Base-by-base conservation (phyloP, 2,329 filamentous ascomycete species). In the Colletotrichum ledebouriae region DNA sequence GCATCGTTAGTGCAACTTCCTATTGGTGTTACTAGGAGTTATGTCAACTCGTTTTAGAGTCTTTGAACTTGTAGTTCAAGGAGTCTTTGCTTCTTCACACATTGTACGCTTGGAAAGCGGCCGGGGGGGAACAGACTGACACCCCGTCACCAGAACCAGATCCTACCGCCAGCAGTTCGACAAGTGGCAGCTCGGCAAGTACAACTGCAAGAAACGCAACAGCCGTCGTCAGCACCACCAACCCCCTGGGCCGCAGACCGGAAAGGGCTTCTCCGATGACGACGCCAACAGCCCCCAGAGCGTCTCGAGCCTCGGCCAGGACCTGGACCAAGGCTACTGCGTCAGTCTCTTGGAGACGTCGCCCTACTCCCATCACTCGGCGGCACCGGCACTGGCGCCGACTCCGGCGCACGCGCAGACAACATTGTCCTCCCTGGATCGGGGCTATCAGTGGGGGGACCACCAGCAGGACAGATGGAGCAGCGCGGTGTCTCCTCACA, bases 131-230 rank as follows among this genome's bases (percentile, higher is more conserved):
- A 7, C 29, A 2, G 25, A 34, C 41, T 55, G 42, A 59, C 41
- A 53, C 2, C 10, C 15, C 17, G 29, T 7, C 2, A 11, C 10
- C 20, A 78, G 77, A 15, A 78, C 77, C n/a, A 81, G 84, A 59
- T 83, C 84, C 3, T 86, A 85, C 71, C 78, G 83, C 20, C 82
- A 83, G n/a, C 78, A 82, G 42, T 79, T 86, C 69, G 78, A 82
- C 25, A 77, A 74, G 66, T 86, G 84, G 84, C 72, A 76, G 4
- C 71, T 84, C 47, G 74, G 76, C 71, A 86, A 86, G 73, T 86
- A 86, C 73, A 83, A 81, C 60, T 79, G 80, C 72, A 81, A 76
- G 70, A 76, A 76, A 57, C 75, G 75, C 73, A 79, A 78, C 57
- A 73, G 73, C 47, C 79, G 69, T 68, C 66, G 66, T 22, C 61